A percentile compares a stretch with the other conserved stretches of the same genome.
Conservation (phyloP, 78 protist species). For the slime mould (Dictyostelium discoideum) region DNA sequence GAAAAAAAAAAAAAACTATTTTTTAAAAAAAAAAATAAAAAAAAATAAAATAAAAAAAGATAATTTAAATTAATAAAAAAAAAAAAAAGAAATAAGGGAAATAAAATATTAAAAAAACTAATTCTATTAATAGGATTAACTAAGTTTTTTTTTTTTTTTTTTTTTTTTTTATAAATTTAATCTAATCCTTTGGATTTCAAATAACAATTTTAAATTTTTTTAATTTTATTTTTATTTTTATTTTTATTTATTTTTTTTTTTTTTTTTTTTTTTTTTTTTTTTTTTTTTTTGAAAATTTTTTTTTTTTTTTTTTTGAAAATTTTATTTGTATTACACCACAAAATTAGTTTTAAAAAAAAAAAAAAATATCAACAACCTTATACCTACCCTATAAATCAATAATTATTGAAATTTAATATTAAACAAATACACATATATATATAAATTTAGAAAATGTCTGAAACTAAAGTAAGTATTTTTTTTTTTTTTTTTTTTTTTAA, state of each 20-base stretch:
- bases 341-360: neutral
- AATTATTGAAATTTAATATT: neutral
- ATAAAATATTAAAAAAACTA: neutral
- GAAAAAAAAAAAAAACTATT: neutral
- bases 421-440: neutral
- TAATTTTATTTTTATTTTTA: neutral
- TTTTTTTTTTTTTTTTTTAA: neutral
- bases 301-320: neutral
- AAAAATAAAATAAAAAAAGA: neutral
- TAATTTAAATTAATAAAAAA: neutral
- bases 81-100: neutral
- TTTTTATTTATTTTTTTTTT: too few species aligned
- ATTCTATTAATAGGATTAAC: too few species aligned
- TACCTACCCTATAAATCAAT: neutral
- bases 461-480: neutral
- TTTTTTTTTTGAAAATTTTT: too few species aligned
- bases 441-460: slow-evolving; percentile 9
- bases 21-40: neutral
- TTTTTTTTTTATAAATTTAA: too few species aligned
- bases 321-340: neutral
- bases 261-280: too few species aligned
- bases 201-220: neutral
- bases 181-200: neutral
- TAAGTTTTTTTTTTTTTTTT: too few species aligned
- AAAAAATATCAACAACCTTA: neutral